Conservation (phyloP, 768 basidiomycete species). For the Mycena alexandri region DNA sequence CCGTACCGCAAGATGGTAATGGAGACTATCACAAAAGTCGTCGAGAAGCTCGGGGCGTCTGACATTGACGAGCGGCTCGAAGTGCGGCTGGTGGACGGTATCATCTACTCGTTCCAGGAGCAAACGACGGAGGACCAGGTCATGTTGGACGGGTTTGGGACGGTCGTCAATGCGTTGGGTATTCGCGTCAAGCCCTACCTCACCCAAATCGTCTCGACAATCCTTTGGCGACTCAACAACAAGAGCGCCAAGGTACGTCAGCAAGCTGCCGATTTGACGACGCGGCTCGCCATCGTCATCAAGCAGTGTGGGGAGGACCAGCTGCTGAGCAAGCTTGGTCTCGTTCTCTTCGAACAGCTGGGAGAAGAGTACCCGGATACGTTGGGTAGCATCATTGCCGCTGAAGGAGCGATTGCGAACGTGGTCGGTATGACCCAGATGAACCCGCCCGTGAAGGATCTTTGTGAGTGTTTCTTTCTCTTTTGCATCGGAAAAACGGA, state of each 20-base stretch:
- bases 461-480: constrained; percentile 72
- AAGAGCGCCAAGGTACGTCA: constrained; percentile 99
- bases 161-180: constrained; percentile 95
- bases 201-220: constrained; percentile 98
- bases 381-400: constrained; percentile 98
- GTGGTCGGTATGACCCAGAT: constrained; percentile 99
- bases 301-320: constrained; percentile 99
- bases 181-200: constrained; percentile 98
- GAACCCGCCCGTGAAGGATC: constrained; percentile 99
- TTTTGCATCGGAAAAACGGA: constrained; percentile 8
- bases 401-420: constrained; percentile 98
- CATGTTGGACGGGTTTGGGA: constrained; percentile 98
- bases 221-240: constrained; percentile 99
- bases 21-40: constrained; percentile 99
- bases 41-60: constrained; percentile 93
- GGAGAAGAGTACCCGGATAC: constrained; percentile 99
- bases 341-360: constrained; percentile 97
- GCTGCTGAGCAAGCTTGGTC: constrained; percentile 93
- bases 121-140: constrained; percentile 99
- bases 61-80: constrained; percentile 98
- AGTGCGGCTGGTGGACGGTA: constrained; percentile 94
- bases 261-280: constrained; percentile 98
- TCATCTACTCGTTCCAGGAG: constrained; percentile 99
- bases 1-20: constrained; percentile 99
- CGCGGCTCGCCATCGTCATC: constrained; percentile 96